Conservation (phyloP, 768 basidiomycete genomes). For the Steccherinum ochraceum region DNA sequence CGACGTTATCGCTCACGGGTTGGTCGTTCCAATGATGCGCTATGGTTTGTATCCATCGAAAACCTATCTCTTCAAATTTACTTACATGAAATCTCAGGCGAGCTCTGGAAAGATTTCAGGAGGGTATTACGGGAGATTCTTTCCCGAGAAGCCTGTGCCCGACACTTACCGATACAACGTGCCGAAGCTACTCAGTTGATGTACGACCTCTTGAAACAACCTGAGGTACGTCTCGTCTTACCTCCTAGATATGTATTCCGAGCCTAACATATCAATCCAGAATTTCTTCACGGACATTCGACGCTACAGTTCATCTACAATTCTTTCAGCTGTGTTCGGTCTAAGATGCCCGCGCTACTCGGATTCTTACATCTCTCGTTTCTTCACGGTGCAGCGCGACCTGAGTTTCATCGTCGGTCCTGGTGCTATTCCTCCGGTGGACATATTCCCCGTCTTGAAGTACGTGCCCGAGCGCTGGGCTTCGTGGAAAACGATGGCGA, state of each 20-base stretch:
- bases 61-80: not conserved
- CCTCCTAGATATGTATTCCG: too few species aligned
- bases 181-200: slow-evolving; percentile 25
- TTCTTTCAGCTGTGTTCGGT: not conserved
- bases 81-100: not conserved
- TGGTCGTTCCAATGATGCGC: not conserved
- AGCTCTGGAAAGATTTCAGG: not conserved
- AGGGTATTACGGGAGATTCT: not conserved
- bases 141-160: not conserved
- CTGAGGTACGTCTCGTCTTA: slow-evolving; percentile 18
- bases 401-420: slow-evolving; percentile 17
- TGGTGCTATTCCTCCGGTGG: slow-evolving; percentile 29
- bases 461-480: slow-evolving; percentile 29
- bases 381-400: not conserved
- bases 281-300: not conserved
- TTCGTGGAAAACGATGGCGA: slow-evolving; percentile 23
- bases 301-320: not conserved
- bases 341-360: not conserved
- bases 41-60: not conserved
- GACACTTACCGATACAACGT: slow-evolving; percentile 6
- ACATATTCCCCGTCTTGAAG: slow-evolving; percentile 25
- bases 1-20: not conserved
- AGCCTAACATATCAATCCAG: too few species aligned
- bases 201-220: slow-evolving; percentile 21
- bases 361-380: not conserved